A percentile compares a stretch with the other conserved stretches of the same genome.
phyloP scores from a whole-genome alignment of 2,329 filamentous ascomycete genomes.

The Colletotrichum brevisporum region DNA sequence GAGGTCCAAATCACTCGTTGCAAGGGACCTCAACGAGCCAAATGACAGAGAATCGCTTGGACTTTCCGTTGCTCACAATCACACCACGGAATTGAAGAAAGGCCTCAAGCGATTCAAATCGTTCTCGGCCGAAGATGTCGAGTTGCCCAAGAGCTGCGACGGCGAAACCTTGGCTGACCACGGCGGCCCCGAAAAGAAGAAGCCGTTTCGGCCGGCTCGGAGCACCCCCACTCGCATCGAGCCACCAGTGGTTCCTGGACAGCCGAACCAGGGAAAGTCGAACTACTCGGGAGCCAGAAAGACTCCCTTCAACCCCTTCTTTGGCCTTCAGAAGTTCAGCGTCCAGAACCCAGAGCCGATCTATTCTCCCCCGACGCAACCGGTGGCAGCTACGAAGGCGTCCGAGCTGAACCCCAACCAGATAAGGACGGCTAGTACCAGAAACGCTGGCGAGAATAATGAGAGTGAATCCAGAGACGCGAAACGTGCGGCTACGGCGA shows the following conservation, averaged over 20 bases:
- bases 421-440: slow-evolving; percentile 13
- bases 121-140: not conserved
- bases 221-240: slow-evolving; percentile 13
- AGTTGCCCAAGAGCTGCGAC: not conserved
- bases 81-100: not conserved
- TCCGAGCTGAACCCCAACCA: not conserved
- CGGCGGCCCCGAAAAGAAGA: not conserved
- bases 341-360: slow-evolving; percentile 9
- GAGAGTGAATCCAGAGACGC: not conserved
- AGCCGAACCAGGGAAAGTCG: not conserved
- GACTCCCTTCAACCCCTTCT: slow-evolving; percentile 20
- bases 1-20: not conserved
- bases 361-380: not conserved
- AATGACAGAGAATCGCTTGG: too few species aligned
- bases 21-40: too few species aligned
- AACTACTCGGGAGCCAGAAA: not conserved
- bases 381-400: not conserved
- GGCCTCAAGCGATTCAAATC: not conserved
- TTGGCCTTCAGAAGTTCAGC: slow-evolving; percentile 5
- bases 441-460: slow-evolving; percentile 18
- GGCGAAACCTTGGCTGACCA: not conserved
- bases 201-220: not conserved
- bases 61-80: too few species aligned
- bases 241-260: not conserved
- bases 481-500: slow-evolving; percentile 13